Evolutionary conservation across 1,139 yeast species (phyloP).

Genomic region (Geotrichum bryndzae): DNA sequence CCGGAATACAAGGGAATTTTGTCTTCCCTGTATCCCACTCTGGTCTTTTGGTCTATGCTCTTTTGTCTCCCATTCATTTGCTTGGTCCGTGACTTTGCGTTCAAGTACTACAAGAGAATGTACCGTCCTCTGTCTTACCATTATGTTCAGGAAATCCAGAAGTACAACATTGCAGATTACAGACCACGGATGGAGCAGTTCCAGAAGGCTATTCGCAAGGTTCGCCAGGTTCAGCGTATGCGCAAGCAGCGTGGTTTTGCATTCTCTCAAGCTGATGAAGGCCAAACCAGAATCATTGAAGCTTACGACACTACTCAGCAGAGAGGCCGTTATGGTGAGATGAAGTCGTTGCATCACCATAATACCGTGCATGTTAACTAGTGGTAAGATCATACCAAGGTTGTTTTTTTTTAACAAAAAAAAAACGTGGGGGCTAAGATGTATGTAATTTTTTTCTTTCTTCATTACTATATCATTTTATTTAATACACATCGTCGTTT

Average conservation of each 20-base stretch:
- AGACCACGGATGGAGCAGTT: slow-evolving; percentile 94
- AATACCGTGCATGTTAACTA: slow-evolving; percentile 15
- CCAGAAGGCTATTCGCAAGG: slow-evolving; percentile 94
- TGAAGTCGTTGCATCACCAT: slow-evolving; percentile 28
- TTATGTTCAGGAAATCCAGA: slow-evolving; percentile 93
- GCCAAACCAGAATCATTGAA: slow-evolving; percentile 84
- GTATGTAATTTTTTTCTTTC: not conserved
- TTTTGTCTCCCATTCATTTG: slow-evolving; percentile 73
- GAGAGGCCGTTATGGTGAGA: slow-evolving; percentile 51
- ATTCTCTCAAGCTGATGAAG: slow-evolving; percentile 91
- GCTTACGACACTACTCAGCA: slow-evolving; percentile 85
- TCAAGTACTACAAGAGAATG: slow-evolving; percentile 93
- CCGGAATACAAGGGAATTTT: slow-evolving; percentile 79
- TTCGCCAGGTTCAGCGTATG: slow-evolving; percentile 96
- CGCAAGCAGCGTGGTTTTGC: slow-evolving; percentile 98
- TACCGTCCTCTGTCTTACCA: slow-evolving; percentile 90
- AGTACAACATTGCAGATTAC: slow-evolving; percentile 87
- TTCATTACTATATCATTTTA: not conserved
- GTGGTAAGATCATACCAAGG: not conserved
- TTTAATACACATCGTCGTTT: not conserved
- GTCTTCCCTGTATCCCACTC: slow-evolving; percentile 67
- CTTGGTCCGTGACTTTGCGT: slow-evolving; percentile 76
- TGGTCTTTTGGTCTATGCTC: slow-evolving; percentile 78
- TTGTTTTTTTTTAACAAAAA: not conserved
- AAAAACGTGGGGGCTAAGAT: not conserved